A percentile compares a stretch with the other conserved stretches of the same genome.
phyloP scores from a whole-genome alignment of 768 basidiomycete species.

The Paxillus rubicundulus region DNA sequence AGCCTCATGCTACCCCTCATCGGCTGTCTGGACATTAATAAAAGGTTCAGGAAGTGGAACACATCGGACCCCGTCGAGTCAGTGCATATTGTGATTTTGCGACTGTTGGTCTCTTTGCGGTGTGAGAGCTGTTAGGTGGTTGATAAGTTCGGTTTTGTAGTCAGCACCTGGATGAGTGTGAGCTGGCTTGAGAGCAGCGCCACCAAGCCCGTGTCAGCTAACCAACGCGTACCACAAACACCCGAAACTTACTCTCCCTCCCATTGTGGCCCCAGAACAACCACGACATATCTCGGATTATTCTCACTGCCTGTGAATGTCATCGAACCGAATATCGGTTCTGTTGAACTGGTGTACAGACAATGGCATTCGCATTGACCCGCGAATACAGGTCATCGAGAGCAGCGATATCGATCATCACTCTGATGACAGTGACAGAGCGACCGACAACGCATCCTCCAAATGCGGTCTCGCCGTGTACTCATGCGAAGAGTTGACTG shows the following conservation, averaged over 20 bases:
- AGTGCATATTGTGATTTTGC: no score
- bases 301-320: constrained; percentile 14
- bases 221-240: background rate
- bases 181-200: background rate
- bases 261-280: background rate
- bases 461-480: constrained; percentile 21
- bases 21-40: constrained; percentile 3
- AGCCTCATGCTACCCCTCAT: background rate
- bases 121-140: constrained; percentile 10
- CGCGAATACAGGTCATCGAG: constrained; percentile 37
- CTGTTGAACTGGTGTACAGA: constrained; percentile 50
- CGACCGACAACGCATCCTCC: constrained; percentile 9
- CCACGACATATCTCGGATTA: background rate
- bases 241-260: background rate
- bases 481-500: constrained; percentile 23
- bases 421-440: constrained; percentile 1
- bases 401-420: background rate
- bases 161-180: constrained; percentile 3
- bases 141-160: constrained; percentile 24
- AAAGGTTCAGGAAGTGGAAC: background rate
- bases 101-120: background rate
- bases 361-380: constrained; percentile 47
- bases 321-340: constrained; percentile 9
- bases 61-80: background rate
- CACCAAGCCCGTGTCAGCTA: constrained; percentile 7